Evolutionary conservation across 768 basidiomycete genomes (phyloP).

Genomic region (Scleroderma citrinum): DNA sequence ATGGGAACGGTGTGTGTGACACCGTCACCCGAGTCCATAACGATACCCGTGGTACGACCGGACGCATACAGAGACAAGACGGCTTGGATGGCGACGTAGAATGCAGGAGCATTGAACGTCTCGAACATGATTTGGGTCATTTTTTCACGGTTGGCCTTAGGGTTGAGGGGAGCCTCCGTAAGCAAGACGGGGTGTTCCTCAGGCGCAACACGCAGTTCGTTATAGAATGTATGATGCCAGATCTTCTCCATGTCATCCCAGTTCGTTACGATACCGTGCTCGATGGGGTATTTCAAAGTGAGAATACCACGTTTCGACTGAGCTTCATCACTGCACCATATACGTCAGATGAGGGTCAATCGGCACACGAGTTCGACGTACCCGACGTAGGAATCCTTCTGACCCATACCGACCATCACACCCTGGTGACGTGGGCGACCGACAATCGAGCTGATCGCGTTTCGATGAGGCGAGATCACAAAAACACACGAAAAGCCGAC

Average conservation of each 20-base stretch:
- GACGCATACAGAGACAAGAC: constrained; percentile 83
- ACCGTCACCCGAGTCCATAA: constrained; percentile 94
- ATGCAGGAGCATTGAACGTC: constrained; percentile 70
- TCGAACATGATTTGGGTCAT: constrained; percentile 81
- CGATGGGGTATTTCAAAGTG: constrained; percentile 88
- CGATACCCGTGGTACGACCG: constrained; percentile 92
- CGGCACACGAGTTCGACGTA: constrained; percentile 23
- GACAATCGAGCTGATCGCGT: constrained; percentile 67
- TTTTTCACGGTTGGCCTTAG: constrained; percentile 68
- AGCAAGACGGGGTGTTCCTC: constrained; percentile 71
- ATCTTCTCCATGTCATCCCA: constrained; percentile 99
- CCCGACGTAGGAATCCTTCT: constrained; percentile 97
- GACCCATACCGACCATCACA: constrained; percentile 96
- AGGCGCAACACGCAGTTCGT: constrained; percentile 71
- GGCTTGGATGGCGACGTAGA: constrained; percentile 71
- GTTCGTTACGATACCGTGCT: constrained; percentile 94
- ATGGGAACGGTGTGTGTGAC: constrained; percentile 95
- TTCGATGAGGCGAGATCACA: constrained; percentile 8
- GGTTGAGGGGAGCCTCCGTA: constrained; percentile 70
- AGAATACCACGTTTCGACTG: constrained; percentile 95
- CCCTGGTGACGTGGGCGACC: constrained; percentile 92
- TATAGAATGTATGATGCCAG: constrained; percentile 96
- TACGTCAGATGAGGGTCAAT: constrained; percentile 11
- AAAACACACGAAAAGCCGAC: constrained; percentile 28
- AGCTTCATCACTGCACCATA: constrained; percentile 65